phyloP scores from a whole-genome alignment of 371 early-diverging fungal species.

The Conidiobolus incongruus region DNA sequence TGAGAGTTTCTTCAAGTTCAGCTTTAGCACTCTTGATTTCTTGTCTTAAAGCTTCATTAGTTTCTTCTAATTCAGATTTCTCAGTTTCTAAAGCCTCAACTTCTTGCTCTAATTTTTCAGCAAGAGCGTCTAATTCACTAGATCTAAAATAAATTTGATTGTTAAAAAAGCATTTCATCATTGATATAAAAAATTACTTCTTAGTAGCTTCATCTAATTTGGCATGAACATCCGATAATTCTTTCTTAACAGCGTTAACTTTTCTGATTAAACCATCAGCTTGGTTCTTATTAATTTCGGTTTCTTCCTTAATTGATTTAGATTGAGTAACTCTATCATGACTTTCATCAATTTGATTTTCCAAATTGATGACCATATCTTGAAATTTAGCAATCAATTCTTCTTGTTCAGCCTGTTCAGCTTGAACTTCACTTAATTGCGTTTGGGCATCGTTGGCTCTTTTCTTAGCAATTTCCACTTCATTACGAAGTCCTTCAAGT shows the following conservation, averaged over 20 bases:
- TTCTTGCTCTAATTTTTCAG: conserved; percentile 2
- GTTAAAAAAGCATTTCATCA: background rate
- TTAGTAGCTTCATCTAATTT: conserved; percentile 1
- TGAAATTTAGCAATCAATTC: background rate
- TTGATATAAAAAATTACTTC: conserved; percentile 1
- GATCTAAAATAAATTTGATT: background rate
- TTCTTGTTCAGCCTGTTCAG: background rate
- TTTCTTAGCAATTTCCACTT: background rate
- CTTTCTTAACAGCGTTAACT: background rate
- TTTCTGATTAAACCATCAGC: conserved; percentile 2
- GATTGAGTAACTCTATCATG: background rate
- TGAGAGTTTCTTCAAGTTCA: conserved; percentile 2
- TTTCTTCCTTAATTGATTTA: conserved; percentile 2
- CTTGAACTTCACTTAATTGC: background rate
- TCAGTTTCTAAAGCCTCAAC: background rate
- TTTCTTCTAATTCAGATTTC: conserved; percentile 2
- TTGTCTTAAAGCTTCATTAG: conserved; percentile 1
- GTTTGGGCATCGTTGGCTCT: background rate
- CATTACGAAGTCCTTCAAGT: conserved; percentile 1
- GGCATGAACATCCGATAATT: background rate
- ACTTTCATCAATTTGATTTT: conserved; percentile 3
- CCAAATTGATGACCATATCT: background rate
- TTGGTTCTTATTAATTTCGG: background rate
- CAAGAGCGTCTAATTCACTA: background rate
- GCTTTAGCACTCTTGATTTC: conserved; percentile 4